Evolutionary conservation across 73 alveolate genomes (phyloP), one percentile per base, ranked within the genome.

Genomic region (Tetrahymena thermophila): DNA sequence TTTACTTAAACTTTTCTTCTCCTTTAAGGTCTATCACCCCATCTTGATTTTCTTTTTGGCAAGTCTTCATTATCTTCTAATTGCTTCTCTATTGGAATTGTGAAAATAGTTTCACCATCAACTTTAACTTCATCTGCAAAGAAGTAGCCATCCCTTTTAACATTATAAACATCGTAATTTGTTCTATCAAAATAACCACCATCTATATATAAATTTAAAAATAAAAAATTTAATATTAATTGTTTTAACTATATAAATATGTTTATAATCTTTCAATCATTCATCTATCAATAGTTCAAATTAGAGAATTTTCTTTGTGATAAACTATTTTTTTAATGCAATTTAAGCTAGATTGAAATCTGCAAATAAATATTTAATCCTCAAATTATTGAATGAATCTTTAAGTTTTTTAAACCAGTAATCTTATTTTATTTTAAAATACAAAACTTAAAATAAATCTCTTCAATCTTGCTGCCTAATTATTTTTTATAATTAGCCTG

Each of bases 21-120:
- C 35, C 97, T 95, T 50, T 95, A 94, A 17, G 97, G 97, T 95
- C 89, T 95, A 21, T 93, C 97, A 23, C 97, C 97, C 97, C 97
- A 95, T 93, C 97, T 95, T 17, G 97, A 95, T 85, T 95, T 95
- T 19, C 97, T 40, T 89, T 85, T 89, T 19, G 95, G 57, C 31
- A 71, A 1, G n/a, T 71, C 89, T 71, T 71, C 9, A 28, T 71
- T 31, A 25, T 71, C 37, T 71, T 71, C 89, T 71, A 71, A 71
- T 19, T 71, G 31, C 17, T 71, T 71, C 17, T 71, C 89, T 3
- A 71, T 71, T 71, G 89, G 89, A 71, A 71, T 71, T 19, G 89
- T 71, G 37, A 71, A 71, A 71, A 71, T 71, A 71, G 89, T 71
- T 71, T 71, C 89, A 28, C 89, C 89, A 25, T 71, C 89, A 71